Conservation (phyloP, 345 rosid genomes). For the Carallia brachiata region DNA sequence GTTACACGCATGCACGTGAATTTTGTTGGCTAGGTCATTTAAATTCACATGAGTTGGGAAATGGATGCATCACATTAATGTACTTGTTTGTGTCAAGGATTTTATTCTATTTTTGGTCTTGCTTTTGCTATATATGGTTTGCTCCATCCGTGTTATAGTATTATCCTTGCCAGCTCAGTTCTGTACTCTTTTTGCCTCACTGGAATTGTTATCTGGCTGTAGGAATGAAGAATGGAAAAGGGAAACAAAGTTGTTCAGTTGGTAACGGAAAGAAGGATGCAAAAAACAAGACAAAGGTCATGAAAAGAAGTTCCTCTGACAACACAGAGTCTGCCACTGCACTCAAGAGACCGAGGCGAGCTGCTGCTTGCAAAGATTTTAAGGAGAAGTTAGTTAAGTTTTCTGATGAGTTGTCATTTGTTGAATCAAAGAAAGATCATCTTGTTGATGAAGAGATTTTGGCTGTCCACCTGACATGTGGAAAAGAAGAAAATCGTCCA, state of each 20-base stretch:
- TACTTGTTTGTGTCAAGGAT: too few species aligned
- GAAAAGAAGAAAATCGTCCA: conserved; percentile 18
- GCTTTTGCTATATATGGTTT: too few species aligned
- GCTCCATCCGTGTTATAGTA: too few species aligned
- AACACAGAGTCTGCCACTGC: conserved; percentile 22
- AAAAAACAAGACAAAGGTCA: conserved; percentile 4
- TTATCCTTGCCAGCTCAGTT: too few species aligned
- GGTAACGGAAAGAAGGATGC: conserved; percentile 9
- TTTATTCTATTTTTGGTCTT: too few species aligned
- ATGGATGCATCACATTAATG: too few species aligned
- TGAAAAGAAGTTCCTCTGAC: conserved; percentile 35
- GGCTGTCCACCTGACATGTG: conserved; percentile 23
- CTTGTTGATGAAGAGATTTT: conserved; percentile 48
- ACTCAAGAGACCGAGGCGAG: conserved; percentile 59
- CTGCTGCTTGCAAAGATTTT: conserved; percentile 69
- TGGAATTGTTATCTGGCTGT: background rate
- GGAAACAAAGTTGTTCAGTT: background rate
- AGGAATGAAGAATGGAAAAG: conserved; percentile 9
- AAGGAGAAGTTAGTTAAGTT: conserved; percentile 53
- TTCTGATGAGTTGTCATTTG: conserved; percentile 36
- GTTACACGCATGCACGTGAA: too few species aligned
- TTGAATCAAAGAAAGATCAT: conserved; percentile 46
- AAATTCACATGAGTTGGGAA: too few species aligned
- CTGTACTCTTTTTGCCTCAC: too few species aligned
- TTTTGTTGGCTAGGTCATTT: too few species aligned